Base-by-base conservation (phyloP, 2,329 filamentous ascomycete species). In the Grosmannia clavigera region DNA sequence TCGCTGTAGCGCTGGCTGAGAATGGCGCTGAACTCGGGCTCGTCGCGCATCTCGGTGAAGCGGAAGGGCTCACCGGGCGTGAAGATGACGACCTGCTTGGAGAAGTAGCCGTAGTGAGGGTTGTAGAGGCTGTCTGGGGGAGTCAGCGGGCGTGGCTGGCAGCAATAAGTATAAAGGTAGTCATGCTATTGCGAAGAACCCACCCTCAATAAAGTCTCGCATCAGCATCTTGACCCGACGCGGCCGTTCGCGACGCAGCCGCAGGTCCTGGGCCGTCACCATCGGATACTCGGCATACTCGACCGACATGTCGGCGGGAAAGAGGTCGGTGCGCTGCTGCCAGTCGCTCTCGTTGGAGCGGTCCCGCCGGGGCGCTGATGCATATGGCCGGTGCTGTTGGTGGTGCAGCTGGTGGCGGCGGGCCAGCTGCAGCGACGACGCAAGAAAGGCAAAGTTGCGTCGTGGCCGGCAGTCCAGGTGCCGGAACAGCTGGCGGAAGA, bases 61-160 rank as follows among this genome's bases (percentile, higher is more conserved):
- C 94, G 79, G 75, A 99, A 99, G 4, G 94, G 90, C 64, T 92
- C 86, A 61, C 91, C 91, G 12, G 92, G 90, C 40, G 84, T 89
- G 77, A 99, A 99, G 73, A 99, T 96, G 70, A 95, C 91, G 68
- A 90, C 92, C 70, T 96, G 90, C 69, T 95, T 96, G 59, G 91
- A 92, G 73, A 96, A 96, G 76, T 96, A 96, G 66, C 92, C 92
- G 70, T 96, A 97, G 66, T 90, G 81, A 0, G 91, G 91, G 70
- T 97, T 96, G 71, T 97, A 97, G 16, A 96, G 76, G 70, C 90
- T 94, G 75, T 96, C 92, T 95, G 58, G 12, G 11, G 7, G 33
- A 19, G n/a, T 9, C 43, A 1, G n/a, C 1, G 31, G 31, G 31
- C 7, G 2, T 31, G 4, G 31, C 22, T 22, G 22, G 22, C 22